These are phyloP conservation scores for Oryza coarctata DNA, from an alignment of 176 grass and related monocot genomes.

Conservation along the genomic window DNA sequence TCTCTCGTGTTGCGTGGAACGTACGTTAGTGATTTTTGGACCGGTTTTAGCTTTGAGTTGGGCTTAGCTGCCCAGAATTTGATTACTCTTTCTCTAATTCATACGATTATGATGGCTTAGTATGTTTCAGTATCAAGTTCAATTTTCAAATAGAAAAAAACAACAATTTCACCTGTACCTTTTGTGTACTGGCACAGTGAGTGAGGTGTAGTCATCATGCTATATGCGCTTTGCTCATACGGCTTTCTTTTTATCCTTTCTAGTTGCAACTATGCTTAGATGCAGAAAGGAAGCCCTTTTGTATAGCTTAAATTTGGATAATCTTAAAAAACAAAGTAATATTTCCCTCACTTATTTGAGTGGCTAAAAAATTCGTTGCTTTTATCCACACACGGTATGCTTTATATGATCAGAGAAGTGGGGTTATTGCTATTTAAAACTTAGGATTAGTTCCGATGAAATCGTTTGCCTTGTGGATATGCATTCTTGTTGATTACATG, in stretches of 20 bases:
- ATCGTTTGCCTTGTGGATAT: constrained; percentile 13
- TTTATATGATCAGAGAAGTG: not conserved
- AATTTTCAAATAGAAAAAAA: not conserved
- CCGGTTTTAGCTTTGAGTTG: not conserved
- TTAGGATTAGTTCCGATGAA: constrained; percentile 11
- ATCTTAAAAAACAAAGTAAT: not conserved
- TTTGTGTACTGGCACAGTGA: not conserved
- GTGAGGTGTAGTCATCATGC: not conserved
- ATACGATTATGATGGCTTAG: not conserved
- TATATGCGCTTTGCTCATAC: constrained; percentile 1
- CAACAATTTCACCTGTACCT: not conserved
- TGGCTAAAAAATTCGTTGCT: constrained; percentile 21
- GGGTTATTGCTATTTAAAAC: constrained; percentile 13
- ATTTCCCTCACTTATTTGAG: not conserved
- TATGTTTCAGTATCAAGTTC: not conserved
- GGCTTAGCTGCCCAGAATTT: constrained; percentile 13
- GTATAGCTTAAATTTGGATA: not conserved
- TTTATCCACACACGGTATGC: constrained; percentile 4
- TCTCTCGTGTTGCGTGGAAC: constrained; percentile 33
- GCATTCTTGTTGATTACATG: not conserved
- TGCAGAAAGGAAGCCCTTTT: constrained; percentile 5
- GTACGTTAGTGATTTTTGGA: constrained; percentile 13
- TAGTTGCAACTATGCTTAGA: constrained; percentile 2
- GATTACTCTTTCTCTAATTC: not conserved
- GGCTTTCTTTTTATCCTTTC: not conserved